These are phyloP conservation scores for Boletus rubroflammeus DNA, from an alignment of 768 basidiomycete species.

Conservation along the genomic window DNA sequence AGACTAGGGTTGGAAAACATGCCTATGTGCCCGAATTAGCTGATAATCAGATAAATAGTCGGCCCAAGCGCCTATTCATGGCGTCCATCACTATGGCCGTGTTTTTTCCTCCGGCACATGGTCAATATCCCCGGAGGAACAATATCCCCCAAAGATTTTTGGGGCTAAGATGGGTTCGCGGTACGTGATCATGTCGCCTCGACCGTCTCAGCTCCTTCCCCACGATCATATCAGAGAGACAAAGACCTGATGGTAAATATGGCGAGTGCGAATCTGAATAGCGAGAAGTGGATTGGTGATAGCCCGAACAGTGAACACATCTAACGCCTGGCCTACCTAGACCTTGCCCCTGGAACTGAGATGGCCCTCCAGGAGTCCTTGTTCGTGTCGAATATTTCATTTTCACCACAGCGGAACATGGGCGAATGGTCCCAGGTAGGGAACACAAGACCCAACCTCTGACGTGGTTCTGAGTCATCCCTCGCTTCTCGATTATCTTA, in stretches of 20 bases:
- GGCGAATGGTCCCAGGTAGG: not conserved
- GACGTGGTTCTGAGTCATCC: not conserved
- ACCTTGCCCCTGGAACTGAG: not conserved
- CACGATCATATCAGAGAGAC: not conserved
- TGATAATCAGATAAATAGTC: not conserved
- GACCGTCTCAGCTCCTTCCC: not conserved
- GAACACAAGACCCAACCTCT: not conserved
- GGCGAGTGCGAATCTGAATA: constrained; percentile 1
- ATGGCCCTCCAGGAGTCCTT: constrained; percentile 1
- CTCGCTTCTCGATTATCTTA: constrained; percentile 61
- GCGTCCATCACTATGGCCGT: not conserved
- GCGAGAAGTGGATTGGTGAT: not conserved
- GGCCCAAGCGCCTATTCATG: not conserved
- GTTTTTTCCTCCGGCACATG: not conserved
- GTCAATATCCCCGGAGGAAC: constrained; percentile 5
- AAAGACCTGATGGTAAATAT: not conserved
- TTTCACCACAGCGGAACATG: not conserved
- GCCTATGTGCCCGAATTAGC: not conserved
- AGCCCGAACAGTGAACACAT: not conserved
- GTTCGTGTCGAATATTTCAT: not conserved
- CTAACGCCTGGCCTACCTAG: not conserved
- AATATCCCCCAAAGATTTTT: not conserved
- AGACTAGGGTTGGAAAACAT: not conserved
- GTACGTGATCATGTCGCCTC: constrained; percentile 8
- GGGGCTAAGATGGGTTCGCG: not conserved